Evolutionary conservation across 345 rosid genomes (phyloP).

Genomic region (Psidium guajava): DNA sequence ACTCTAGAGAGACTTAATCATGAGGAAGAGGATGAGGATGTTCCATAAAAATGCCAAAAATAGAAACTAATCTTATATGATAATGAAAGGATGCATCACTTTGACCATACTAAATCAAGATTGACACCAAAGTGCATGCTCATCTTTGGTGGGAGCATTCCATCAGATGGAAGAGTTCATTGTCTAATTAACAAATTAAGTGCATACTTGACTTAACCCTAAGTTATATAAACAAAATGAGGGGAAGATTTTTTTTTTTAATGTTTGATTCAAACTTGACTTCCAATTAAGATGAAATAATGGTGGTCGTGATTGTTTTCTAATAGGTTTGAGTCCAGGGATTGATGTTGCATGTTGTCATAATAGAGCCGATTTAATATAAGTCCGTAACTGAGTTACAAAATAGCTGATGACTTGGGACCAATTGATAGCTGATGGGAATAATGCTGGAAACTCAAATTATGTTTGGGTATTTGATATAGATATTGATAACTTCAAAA

Average conservation of each 20-base stretch:
- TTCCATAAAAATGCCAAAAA: not conserved
- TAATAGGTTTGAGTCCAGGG: not conserved
- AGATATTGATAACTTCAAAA: not conserved
- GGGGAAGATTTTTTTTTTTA: not conserved
- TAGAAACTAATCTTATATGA: not conserved
- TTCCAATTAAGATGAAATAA: not conserved
- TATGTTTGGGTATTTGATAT: not conserved
- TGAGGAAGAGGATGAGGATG: not conserved
- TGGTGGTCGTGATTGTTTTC: not conserved
- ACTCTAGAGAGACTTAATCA: not conserved
- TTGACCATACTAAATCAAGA: not conserved
- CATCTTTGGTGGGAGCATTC: not conserved
- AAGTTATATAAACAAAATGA: not conserved
- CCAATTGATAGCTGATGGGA: not conserved
- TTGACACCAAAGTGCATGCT: not conserved
- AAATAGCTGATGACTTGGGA: no score
- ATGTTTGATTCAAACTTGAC: not conserved
- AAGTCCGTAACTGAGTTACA: no score
- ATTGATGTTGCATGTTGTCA: not conserved
- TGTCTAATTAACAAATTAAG: not conserved
- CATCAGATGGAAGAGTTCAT: not conserved
- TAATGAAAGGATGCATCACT: not conserved
- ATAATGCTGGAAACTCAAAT: not conserved
- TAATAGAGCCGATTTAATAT: not conserved
- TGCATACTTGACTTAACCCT: not conserved